These are phyloP conservation scores for Fusarium cyanostomum DNA, from an alignment of 2,329 filamentous ascomycete species.

Conservation along the genomic window DNA sequence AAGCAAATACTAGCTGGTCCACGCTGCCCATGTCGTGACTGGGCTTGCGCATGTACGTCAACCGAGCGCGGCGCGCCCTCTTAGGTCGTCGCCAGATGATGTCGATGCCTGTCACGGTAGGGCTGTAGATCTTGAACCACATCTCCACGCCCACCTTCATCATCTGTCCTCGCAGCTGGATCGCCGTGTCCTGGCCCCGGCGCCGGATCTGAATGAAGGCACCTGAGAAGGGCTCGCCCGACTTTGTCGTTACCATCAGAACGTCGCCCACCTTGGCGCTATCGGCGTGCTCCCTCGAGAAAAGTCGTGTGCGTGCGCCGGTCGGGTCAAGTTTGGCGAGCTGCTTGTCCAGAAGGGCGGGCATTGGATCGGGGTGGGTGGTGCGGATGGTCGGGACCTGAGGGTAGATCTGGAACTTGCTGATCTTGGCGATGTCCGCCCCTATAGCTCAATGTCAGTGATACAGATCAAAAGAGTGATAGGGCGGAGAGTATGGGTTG, in stretches of 20 bases:
- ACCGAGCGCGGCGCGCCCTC: slow-evolving; percentile 83
- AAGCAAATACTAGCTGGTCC: slow-evolving; percentile 74
- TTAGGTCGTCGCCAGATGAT: slow-evolving; percentile 87
- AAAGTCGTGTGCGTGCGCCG: slow-evolving; percentile 82
- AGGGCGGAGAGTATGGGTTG: neutral
- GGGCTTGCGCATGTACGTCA: slow-evolving; percentile 91
- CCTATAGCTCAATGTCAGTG: slow-evolving; percentile 40
- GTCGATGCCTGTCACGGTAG: slow-evolving; percentile 89
- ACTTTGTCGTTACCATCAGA: slow-evolving; percentile 83
- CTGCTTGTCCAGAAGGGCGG: slow-evolving; percentile 72
- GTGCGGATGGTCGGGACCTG: slow-evolving; percentile 64
- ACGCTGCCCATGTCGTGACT: slow-evolving; percentile 90
- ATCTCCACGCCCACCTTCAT: slow-evolving; percentile 92
- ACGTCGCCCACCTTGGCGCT: slow-evolving; percentile 88
- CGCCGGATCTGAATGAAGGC: slow-evolving; percentile 88
- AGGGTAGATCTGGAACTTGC: slow-evolving; percentile 62
- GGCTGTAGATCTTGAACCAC: slow-evolving; percentile 96
- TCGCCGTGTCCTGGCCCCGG: slow-evolving; percentile 87
- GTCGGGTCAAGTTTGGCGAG: slow-evolving; percentile 82
- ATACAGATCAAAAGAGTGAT: neutral
- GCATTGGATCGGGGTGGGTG: slow-evolving; percentile 73
- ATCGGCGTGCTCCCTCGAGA: slow-evolving; percentile 80
- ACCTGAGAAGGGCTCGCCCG: slow-evolving; percentile 87
- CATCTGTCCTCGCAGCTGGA: slow-evolving; percentile 86
- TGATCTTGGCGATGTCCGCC: slow-evolving; percentile 48